These are phyloP conservation scores for Artemisia tridentata DNA, from an alignment of 129 eudicot genomes.

Conservation along the genomic window DNA sequence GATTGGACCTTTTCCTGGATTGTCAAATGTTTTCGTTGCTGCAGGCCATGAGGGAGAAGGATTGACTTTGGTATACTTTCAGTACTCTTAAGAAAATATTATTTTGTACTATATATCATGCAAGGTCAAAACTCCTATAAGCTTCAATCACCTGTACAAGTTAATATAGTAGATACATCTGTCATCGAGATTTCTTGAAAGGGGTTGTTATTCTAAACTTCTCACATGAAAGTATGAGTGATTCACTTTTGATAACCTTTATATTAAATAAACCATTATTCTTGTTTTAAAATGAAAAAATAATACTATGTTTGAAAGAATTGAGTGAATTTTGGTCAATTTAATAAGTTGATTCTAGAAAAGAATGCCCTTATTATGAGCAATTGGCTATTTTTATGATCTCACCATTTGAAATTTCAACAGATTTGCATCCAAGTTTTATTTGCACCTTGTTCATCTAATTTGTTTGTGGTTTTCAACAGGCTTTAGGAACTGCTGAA, in stretches of 20 bases:
- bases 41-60: conserved; percentile 99
- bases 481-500: conserved; percentile 98
- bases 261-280: too few relatives aligned
- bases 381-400: conserved; percentile 9
- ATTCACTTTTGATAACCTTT: neutral
- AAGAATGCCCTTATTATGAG: neutral
- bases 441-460: neutral
- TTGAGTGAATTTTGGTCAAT: neutral
- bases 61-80: conserved; percentile 61
- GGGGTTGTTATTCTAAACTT: neutral
- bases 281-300: neutral
- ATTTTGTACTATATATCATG: neutral
- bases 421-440: neutral
- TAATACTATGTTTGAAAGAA: neutral
- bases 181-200: neutral
- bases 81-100: conserved; percentile 10
- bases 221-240: neutral
- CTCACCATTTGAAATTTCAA: neutral
- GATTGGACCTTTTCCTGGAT: conserved; percentile 83
- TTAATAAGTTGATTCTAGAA: neutral
- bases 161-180: neutral
- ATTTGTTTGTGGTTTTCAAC: conserved; percentile 12
- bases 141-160: neutral
- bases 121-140: neutral
- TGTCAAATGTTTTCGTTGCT: conserved; percentile 73